Percentiles rank a stretch among this genome's conserved stretches.
Evolutionary conservation across 2,329 filamentous ascomycete species (phyloP).

Genomic region (Grosmannia penicillata): DNA sequence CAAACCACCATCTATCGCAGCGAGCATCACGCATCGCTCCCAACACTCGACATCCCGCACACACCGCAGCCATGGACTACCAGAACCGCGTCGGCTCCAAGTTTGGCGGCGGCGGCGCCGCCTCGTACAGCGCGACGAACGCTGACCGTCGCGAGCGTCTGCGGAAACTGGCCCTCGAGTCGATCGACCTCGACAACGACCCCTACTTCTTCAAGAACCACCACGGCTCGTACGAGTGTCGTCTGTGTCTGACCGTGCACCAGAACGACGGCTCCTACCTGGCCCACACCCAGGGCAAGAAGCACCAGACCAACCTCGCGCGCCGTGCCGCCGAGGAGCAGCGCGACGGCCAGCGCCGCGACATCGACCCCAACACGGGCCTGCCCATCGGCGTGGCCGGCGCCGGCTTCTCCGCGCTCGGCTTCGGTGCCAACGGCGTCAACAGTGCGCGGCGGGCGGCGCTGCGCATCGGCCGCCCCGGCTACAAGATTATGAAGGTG

Average conservation of each 20-base stretch:
- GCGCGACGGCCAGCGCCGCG: constrained; percentile 62
- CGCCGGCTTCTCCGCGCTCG: constrained; percentile 39
- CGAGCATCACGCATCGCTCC: no score
- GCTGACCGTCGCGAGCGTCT: constrained; percentile 94
- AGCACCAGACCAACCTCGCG: constrained; percentile 97
- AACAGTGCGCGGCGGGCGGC: constrained; percentile 52
- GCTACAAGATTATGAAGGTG: constrained; percentile 96
- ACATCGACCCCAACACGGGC: constrained; percentile 53
- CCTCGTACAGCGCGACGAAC: constrained; percentile 84
- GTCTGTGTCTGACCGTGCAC: constrained; percentile 91
- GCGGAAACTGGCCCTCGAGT: constrained; percentile 94
- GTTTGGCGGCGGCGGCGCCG: constrained; percentile 93
- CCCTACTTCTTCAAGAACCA: constrained; percentile 99
- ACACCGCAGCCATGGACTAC: constrained; percentile 42
- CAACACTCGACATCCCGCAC: neutral
- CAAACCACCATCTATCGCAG: no score
- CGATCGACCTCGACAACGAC: constrained; percentile 98
- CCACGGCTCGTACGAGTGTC: constrained; percentile 93
- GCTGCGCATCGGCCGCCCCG: constrained; percentile 89
- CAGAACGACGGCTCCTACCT: constrained; percentile 99
- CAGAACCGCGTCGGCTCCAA: constrained; percentile 94
- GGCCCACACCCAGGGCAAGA: constrained; percentile 93
- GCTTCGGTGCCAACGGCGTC: constrained; percentile 26
- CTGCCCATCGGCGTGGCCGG: constrained; percentile 65
- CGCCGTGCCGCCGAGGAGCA: constrained; percentile 91